Evolutionary conservation across 495 filamentous ascomycete genomes (phyloP), one percentile per base, ranked within the genome.

Genomic region (Trypethelium eluteriae): DNA sequence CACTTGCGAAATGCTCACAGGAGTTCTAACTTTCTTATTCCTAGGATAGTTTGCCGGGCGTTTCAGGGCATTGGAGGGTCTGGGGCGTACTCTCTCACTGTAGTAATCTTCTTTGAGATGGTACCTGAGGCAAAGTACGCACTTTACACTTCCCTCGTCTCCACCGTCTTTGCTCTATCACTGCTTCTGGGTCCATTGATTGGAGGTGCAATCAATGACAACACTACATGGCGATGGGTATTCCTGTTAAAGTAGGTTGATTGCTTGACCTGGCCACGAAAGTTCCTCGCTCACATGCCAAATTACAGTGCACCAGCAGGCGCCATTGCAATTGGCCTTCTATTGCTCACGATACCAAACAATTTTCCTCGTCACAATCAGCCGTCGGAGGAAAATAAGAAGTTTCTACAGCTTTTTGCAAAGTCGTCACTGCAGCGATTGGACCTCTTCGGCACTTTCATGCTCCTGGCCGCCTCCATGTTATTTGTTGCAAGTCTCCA

Each of bases 171-270:
- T 7, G 7, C 53, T 35, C 9, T 36, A 14, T 34, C 53, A 2
- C 32, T 9, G 11, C 25, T 62, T 11, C 39, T 78, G 4, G 76
- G 75, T 0, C 76, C 76, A 12, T 44, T 75, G 2, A 10, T 75
- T 36, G 75, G 75, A 2, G 75, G 75, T 38, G 25, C 70, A 4
- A 70, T 78, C 34, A 68, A 66, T 10, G 38, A 70, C 25, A 62
- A 68, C 2, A 63, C 68, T 2, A 68, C 72, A 32, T 78, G 76
- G 76, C 62, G 72, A 56, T 78, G 76, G 76, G 66, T 76, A 3
- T 77, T 76, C 59, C 73, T 74, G 12, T 57, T 78, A n/a, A 76
- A 76, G 34, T 66, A 34, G 32, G 53, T 59, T 14, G 3, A 11
- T 59, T 7, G 41, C 7, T 44, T 14, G 14, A 7, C 7, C 14